Evolutionary conservation across 2,329 filamentous ascomycete genomes (phyloP), one percentile per base, ranked within the genome.

Genomic region (Curvularia sp.): DNA sequence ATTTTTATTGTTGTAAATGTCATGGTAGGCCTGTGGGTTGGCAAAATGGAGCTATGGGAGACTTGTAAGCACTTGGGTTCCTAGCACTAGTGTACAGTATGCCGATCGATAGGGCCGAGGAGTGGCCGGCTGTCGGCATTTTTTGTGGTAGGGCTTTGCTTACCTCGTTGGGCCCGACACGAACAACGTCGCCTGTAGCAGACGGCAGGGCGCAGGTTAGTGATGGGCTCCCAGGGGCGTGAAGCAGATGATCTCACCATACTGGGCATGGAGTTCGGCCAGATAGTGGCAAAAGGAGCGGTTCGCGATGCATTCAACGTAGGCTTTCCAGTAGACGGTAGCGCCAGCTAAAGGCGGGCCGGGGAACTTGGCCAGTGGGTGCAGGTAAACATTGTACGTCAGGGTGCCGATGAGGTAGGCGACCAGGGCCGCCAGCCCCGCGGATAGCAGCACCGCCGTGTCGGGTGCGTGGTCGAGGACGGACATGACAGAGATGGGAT

Each of bases 1-100:
- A 46, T 77, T 77, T 41, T 69, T 72, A 49, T 70, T 70, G 61
- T 76, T 78, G 66, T 81, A 81, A 38, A 82, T 81, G 38, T 78
- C 78, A 59, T 78, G 68, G 62, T 81, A 82, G 24, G 76, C 78
- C 8, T 73, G 49, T 1, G 80, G 79, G 18, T 75, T 70, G 9
- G 73, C 74, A 66, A 81, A 81, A 58, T 81, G 78, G 31, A 81
- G 75, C 77, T 80, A 55, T 24, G 49, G 75, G 22, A 48, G 26
- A 31, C 13, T 20, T 20, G 41, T 63, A 33, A 60, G 61, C 43
- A 55, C n/a, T 38, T 10, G 13, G 50, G 28, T 24, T 9, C 30
- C 30, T 31, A 8, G 10, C 30, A 10, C 10, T 31, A 31, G 30
- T 31, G 30, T 31, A 12, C 3, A 12, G 30, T 28, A 12, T 31